Percentiles rank a stretch among this genome's conserved stretches.
phyloP scores from a whole-genome alignment of 2,329 filamentous ascomycete species.

The Curvularia sp. region DNA sequence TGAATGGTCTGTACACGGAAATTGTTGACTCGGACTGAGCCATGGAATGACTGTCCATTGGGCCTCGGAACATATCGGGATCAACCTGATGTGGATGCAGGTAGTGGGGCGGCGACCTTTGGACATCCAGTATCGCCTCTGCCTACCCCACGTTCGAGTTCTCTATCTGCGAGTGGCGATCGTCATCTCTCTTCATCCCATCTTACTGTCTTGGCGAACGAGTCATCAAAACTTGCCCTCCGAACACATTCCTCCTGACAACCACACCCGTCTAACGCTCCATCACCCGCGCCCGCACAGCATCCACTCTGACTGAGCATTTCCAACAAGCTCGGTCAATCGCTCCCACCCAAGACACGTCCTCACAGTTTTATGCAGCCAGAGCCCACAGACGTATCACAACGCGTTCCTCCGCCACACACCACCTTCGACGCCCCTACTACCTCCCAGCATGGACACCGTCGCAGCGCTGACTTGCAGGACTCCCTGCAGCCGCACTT shows the following conservation, averaged over 20 bases:
- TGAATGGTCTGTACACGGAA: background rate
- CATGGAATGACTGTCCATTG: background rate
- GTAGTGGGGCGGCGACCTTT: constrained; percentile 8
- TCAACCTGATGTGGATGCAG: background rate
- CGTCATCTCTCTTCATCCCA: constrained; percentile 20
- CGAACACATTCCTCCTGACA: constrained; percentile 2
- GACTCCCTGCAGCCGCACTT: constrained; percentile 51
- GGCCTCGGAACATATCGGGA: constrained; percentile 14
- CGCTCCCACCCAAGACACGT: constrained; percentile 39
- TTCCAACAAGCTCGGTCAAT: constrained; percentile 63
- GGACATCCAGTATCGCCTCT: constrained; percentile 7
- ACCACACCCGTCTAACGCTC: constrained; percentile 24
- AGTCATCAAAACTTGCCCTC: constrained; percentile 23
- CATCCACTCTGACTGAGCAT: constrained; percentile 46
- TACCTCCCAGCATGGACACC: constrained; percentile 66
- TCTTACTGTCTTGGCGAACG: constrained; percentile 20
- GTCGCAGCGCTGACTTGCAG: constrained; percentile 56
- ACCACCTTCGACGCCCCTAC: constrained; percentile 47
- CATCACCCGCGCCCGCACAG: constrained; percentile 28
- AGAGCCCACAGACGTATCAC: constrained; percentile 61
- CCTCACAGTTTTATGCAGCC: constrained; percentile 69
- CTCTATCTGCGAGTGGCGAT: constrained; percentile 20
- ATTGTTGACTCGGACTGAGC: background rate
- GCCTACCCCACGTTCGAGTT: constrained; percentile 23
- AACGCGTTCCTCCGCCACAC: constrained; percentile 54